Conservation (phyloP, 2,329 filamentous ascomycete species). For the Fragosphaeria purpurea region DNA sequence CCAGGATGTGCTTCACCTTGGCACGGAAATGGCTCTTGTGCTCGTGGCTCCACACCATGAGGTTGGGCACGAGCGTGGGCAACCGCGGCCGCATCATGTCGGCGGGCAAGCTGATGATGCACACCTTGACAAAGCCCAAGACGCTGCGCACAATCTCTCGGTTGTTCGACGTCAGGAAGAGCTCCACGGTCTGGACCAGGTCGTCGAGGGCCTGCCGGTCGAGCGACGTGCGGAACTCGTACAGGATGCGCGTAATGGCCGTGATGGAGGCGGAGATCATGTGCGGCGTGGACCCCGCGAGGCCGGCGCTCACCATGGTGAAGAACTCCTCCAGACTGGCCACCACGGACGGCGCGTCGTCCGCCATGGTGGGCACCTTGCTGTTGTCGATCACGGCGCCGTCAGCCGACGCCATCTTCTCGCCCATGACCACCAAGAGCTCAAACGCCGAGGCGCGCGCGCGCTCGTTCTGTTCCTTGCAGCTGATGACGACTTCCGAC, state of each 20-base stretch:
- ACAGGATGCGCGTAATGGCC: constrained; percentile 83
- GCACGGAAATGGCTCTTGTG: constrained; percentile 95
- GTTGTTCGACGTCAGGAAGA: constrained; percentile 94
- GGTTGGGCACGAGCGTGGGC: constrained; percentile 68
- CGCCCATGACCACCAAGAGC: constrained; percentile 77
- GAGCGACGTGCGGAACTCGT: constrained; percentile 71
- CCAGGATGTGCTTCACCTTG: constrained; percentile 96
- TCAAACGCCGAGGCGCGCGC: constrained; percentile 85
- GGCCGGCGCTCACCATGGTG: constrained; percentile 94
- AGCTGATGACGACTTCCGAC: constrained; percentile 89
- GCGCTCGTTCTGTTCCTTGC: constrained; percentile 96
- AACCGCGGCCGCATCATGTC: constrained; percentile 72
- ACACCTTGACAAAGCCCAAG: constrained; percentile 93
- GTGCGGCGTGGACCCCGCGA: constrained; percentile 85
- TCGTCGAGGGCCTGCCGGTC: constrained; percentile 64
- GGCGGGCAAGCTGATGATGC: constrained; percentile 73
- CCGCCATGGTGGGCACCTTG: constrained; percentile 78
- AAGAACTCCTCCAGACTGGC: constrained; percentile 92
- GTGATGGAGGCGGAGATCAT: constrained; percentile 98
- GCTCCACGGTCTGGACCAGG: constrained; percentile 86
- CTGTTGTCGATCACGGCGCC: constrained; percentile 72
- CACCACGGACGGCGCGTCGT: constrained; percentile 63
- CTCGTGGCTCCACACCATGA: constrained; percentile 94
- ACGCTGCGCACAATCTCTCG: constrained; percentile 93
- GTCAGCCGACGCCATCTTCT: constrained; percentile 58